Percentiles rank a stretch among this genome's conserved stretches.
Conservation (phyloP, 83 land plant genomes). For the Diphasiastrum complanatum region DNA sequence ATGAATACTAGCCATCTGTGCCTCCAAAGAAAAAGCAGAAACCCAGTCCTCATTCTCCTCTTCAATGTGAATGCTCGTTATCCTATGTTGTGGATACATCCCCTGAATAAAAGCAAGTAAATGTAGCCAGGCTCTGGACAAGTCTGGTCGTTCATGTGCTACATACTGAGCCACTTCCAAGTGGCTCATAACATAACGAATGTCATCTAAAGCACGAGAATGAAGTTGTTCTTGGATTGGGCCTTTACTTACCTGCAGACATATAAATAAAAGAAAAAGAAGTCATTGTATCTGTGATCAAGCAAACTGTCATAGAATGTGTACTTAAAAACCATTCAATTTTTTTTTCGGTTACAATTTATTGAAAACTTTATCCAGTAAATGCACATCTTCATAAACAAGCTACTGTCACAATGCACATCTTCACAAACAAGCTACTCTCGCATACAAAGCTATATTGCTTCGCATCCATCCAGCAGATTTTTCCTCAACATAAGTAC, state of each 20-base stretch:
- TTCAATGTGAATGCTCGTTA: constrained; percentile 58
- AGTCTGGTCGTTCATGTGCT: constrained; percentile 41
- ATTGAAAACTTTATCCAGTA: too few species aligned
- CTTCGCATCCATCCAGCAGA: too few species aligned
- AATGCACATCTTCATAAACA: too few species aligned
- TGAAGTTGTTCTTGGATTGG: constrained; percentile 35
- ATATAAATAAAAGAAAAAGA: neutral
- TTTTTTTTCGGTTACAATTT: too few species aligned
- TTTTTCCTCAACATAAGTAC: too few species aligned
- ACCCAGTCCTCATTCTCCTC: constrained; percentile 65
- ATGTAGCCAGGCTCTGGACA: constrained; percentile 62
- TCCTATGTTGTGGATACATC: constrained; percentile 77
- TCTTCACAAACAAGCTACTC: too few species aligned
- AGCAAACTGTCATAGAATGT: too few species aligned
- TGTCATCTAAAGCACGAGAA: constrained; percentile 61
- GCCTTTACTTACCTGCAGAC: constrained; percentile 55
- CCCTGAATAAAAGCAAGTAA: constrained; percentile 73
- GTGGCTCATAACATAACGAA: constrained; percentile 76
- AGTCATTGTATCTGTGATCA: neutral
- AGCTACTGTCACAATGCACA: too few species aligned
- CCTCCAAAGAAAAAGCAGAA: constrained; percentile 44
- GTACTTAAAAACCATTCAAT: too few species aligned
- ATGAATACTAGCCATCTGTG: constrained; percentile 54
- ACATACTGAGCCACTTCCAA: constrained; percentile 55
- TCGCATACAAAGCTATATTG: too few species aligned